Conservation (phyloP, 305 asterid genomes). For the Fraxinus velutina region DNA sequence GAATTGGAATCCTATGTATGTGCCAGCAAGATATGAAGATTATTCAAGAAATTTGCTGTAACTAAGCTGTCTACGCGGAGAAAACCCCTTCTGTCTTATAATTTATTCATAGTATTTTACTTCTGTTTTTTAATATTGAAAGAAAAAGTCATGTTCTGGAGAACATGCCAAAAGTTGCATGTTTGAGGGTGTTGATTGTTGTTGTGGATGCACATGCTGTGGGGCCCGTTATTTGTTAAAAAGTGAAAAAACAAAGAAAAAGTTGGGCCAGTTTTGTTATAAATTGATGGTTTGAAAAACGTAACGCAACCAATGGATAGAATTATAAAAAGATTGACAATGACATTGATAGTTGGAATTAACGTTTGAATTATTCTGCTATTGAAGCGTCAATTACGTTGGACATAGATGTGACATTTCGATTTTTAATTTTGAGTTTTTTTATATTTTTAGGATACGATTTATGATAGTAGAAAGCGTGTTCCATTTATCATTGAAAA, state of each 20-base stretch:
- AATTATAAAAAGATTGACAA: not conserved
- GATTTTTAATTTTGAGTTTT: no score
- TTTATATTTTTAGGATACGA: no score
- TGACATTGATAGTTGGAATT: not conserved
- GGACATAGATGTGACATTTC: not conserved
- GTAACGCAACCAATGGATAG: not conserved
- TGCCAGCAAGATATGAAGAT: conserved; percentile 28
- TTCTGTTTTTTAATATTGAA: not conserved
- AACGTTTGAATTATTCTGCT: not conserved
- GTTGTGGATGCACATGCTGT: conserved; percentile 17
- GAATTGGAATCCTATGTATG: not conserved
- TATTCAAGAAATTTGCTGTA: conserved; percentile 34
- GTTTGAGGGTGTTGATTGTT: not conserved
- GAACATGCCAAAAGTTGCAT: conserved; percentile 27
- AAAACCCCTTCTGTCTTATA: not conserved
- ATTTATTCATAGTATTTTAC: not conserved
- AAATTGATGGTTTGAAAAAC: not conserved
- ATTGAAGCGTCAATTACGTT: not conserved
- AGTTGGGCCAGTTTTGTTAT: conserved; percentile 3
- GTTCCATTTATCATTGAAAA: no score
- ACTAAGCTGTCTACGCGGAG: conserved; percentile 37
- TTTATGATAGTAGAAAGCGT: no score
- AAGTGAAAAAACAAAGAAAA: not conserved
- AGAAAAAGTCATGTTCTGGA: conserved; percentile 19
- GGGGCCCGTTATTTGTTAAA: conserved; percentile 22